Conservation (phyloP, 1,139 yeast genomes). For the Suzukiozyma palmioleophila region DNA sequence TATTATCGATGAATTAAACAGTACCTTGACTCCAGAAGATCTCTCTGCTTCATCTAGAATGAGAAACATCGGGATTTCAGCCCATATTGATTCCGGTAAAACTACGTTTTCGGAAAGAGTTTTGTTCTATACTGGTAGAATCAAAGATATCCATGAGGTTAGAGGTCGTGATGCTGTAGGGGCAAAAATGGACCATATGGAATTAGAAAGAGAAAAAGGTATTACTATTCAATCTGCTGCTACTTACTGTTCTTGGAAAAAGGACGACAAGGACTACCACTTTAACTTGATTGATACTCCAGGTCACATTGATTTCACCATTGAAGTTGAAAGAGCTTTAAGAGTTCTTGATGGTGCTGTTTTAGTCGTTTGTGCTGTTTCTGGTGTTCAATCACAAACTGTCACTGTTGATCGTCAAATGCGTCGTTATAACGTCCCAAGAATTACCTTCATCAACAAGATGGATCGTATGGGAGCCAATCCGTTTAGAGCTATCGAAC, state of each 20-base stretch:
- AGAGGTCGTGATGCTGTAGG: conserved; percentile 98
- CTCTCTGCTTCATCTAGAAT: conserved; percentile 48
- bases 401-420: conserved; percentile 98
- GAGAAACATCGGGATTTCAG: conserved; percentile 96
- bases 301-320: conserved; percentile 97
- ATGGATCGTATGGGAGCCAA: conserved; percentile 99
- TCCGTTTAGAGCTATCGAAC: conserved; percentile 93
- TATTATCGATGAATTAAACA: conserved; percentile 55
- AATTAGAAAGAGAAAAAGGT: conserved; percentile 93
- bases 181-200: conserved; percentile 93
- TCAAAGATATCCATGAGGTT: conserved; percentile 96
- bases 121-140: conserved; percentile 91
- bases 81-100: conserved; percentile 85
- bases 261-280: conserved; percentile 64
- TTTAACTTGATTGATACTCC: conserved; percentile 96
- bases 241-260: conserved; percentile 95
- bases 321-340: conserved; percentile 96
- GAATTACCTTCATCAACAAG: conserved; percentile 92
- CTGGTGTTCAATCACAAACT: conserved; percentile 97
- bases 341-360: conserved; percentile 98
- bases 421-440: conserved; percentile 96
- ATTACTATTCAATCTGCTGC: conserved; percentile 99
- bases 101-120: conserved; percentile 95
- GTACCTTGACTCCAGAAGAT: conserved; percentile 55
- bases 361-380: conserved; percentile 94